Evolutionary conservation across 768 basidiomycete species (phyloP).

Genomic region (Candolleomyces efflorescens): DNA sequence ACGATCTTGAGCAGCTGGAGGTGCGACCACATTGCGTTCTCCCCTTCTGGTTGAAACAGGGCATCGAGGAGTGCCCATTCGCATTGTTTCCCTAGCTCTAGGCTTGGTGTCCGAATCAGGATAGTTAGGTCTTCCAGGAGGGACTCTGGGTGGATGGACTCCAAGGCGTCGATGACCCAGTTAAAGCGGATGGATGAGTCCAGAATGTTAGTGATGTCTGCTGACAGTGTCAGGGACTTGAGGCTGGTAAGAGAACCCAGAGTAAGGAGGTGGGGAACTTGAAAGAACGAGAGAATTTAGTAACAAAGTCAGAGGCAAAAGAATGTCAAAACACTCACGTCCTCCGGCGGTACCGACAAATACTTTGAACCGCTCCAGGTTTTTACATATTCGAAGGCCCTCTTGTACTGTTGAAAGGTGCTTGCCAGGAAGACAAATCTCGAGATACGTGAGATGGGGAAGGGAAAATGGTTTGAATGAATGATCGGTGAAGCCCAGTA

Average conservation of each 20-base stretch:
- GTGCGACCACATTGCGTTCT: neutral
- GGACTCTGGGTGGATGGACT: neutral
- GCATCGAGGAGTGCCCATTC: constrained; percentile 4
- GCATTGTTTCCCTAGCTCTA: constrained; percentile 5
- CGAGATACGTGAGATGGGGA: neutral
- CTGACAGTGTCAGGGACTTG: constrained; percentile 1
- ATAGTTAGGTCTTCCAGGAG: constrained; percentile 3
- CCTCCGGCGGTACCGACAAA: constrained; percentile 10
- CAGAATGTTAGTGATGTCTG: constrained; percentile 5
- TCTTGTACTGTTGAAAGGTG: neutral
- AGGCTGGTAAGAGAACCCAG: neutral
- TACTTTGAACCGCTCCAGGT: constrained; percentile 1
- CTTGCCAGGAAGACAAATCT: constrained; percentile 9
- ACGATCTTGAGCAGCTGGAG: constrained; percentile 3
- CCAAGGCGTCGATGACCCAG: constrained; percentile 2
- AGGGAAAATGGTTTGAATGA: constrained; percentile 6
- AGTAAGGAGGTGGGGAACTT: neutral
- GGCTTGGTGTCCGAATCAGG: constrained; percentile 6
- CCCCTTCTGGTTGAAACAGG: neutral
- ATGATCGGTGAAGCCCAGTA: neutral
- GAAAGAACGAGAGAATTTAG: neutral
- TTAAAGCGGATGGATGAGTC: constrained; percentile 1
- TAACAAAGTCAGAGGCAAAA: neutral
- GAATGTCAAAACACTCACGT: neutral
- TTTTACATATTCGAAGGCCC: neutral